Percentiles rank a stretch among this genome's conserved stretches.
Conservation (phyloP, 1,284 basidiomycete genomes). For the Tranzscheliella williamsii region DNA sequence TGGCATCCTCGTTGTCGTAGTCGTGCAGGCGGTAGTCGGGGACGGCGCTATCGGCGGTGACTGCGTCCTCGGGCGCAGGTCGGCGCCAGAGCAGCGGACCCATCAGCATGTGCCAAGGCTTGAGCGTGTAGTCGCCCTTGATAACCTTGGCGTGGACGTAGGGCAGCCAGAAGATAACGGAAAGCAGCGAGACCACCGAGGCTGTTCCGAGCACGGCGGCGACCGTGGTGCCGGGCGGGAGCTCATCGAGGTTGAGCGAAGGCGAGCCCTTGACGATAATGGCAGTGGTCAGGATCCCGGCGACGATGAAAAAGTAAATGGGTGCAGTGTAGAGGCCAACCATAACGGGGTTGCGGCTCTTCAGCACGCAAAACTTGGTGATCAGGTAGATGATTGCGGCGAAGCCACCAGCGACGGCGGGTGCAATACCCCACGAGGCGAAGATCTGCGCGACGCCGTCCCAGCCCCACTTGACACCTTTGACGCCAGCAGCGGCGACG, state of each 20-base stretch:
- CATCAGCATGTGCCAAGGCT: constrained; percentile 38
- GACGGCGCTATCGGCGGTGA: constrained; percentile 26
- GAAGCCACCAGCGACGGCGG: constrained; percentile 25
- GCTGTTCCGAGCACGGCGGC: constrained; percentile 26
- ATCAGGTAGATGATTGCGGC: constrained; percentile 29
- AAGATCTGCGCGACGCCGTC: constrained; percentile 34
- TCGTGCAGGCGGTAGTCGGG: constrained; percentile 26
- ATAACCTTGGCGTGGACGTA: constrained; percentile 37
- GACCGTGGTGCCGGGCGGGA: constrained; percentile 13
- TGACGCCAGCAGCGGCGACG: constrained; percentile 21
- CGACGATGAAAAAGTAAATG: constrained; percentile 32
- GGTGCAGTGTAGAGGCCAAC: constrained; percentile 20
- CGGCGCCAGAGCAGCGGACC: constrained; percentile 34
- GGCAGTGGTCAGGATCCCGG: constrained; percentile 20
- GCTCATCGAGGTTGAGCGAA: constrained; percentile 30
- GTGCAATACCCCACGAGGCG: constrained; percentile 40
- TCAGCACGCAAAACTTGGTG: constrained; percentile 35
- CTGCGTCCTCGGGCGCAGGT: constrained; percentile 14
- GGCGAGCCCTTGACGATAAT: constrained; percentile 43
- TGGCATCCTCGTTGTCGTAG: constrained; percentile 10
- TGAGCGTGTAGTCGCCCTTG: constrained; percentile 30
- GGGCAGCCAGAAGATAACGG: constrained; percentile 36
- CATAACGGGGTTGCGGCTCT: constrained; percentile 21
- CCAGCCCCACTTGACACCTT: constrained; percentile 37
- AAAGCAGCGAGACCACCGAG: constrained; percentile 15